Base-by-base conservation (phyloP, 176 grass and related monocot species). In the Guadua angustifolia region DNA sequence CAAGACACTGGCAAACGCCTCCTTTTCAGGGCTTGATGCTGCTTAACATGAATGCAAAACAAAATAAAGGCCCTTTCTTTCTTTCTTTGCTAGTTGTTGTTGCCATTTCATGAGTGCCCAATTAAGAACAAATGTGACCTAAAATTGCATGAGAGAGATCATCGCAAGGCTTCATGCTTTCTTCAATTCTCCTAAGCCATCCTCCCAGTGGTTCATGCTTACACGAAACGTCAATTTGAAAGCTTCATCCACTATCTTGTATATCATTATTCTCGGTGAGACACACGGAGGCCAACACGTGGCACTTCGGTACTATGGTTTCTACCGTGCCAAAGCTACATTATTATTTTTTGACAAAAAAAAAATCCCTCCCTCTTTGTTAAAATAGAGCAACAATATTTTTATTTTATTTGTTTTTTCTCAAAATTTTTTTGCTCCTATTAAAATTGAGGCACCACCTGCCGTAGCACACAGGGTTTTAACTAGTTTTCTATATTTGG, bases 61-160 rank as follows among this genome's bases (percentile, higher is more conserved):
- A 57, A 32, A 64, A 63, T 56, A 76, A 87, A 82, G 78, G 22
- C 29, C 38, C 40, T 77, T 88, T 86, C 12, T 21, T 36, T 36
- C 35, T 36, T 16, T 22, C 36, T 18, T 69, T 68, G 45, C 74
- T 50, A 38, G 42, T 58, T 49, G 32, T 36, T 36, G 35, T 65
- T 85, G 86, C 83, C 47, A 33, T 86, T 53, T 51, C 74, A 55
- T 77, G 74, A 83, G 74, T 88, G 88, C 71, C 82, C 92, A 90
- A 85, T 93, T 77, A 13, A 80, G 53, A 60, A 71, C 4, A 69
- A 60, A 80, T 71, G 63, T 78, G 55, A 56, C 33, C 74, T 64
- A 67, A 36, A 80, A 79, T 76, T 76, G 32, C 17, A 53, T 21
- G 35, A 29, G 22, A 59, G 73, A 18, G 49, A 62, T 73, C 46